A percentile compares a stretch with the other conserved stretches of the same genome.
phyloP scores from a whole-genome alignment of 495 filamentous ascomycete genomes.

The Hypoxylon fragiforme region DNA sequence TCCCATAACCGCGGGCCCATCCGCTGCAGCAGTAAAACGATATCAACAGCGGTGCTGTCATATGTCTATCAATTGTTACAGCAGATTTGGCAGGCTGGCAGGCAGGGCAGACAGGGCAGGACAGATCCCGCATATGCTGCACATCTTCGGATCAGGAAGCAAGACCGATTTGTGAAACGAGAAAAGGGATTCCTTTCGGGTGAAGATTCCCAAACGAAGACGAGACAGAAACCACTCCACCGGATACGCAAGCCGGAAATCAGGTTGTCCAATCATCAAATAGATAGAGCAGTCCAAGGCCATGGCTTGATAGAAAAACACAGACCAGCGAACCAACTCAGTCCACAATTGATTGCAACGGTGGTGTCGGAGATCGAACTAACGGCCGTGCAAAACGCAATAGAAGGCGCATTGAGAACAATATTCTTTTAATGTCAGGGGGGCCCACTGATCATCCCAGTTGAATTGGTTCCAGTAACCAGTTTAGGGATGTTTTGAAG shows the following conservation, averaged over 20 bases:
- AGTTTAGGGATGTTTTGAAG: background rate
- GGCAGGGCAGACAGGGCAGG: too few species aligned
- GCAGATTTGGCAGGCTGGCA: conserved; percentile 21
- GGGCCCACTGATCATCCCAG: background rate
- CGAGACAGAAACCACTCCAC: conserved; percentile 31
- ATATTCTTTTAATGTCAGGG: conserved; percentile 6
- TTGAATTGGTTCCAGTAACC: background rate
- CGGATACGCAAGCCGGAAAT: conserved; percentile 27
- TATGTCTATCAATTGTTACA: conserved; percentile 22
- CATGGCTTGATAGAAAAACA: conserved; percentile 20
- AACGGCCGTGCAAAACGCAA: conserved; percentile 3
- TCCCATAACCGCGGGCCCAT: conserved; percentile 26
- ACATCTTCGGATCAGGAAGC: conserved; percentile 31
- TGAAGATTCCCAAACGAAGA: conserved; percentile 30
- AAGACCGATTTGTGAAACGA: conserved; percentile 34
- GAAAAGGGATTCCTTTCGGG: conserved; percentile 30
- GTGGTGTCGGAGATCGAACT: conserved; percentile 18
- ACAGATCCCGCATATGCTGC: conserved; percentile 28
- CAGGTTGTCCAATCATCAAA: conserved; percentile 21
- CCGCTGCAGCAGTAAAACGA: conserved; percentile 32
- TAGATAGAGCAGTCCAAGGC: conserved; percentile 8
- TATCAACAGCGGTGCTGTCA: conserved; percentile 16
- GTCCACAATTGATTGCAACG: conserved; percentile 17
- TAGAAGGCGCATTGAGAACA: conserved; percentile 7
- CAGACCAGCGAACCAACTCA: conserved; percentile 10